Evolutionary conservation across 2,329 filamentous ascomycete genomes (phyloP), one percentile per base, ranked within the genome.

Genomic region (Gnomoniopsis sp.): DNA sequence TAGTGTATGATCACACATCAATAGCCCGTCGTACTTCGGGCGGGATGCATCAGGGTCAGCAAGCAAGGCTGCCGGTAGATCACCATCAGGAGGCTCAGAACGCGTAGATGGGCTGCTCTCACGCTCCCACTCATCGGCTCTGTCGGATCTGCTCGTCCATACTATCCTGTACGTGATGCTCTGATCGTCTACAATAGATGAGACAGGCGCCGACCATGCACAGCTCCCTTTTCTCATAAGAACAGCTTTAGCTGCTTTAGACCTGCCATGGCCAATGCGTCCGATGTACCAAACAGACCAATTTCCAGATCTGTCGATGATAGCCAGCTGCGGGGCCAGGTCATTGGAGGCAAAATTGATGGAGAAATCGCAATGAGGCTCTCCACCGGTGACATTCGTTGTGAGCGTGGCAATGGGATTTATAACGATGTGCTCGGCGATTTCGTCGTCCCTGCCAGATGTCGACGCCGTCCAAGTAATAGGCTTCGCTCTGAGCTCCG

Each of bases 221-320:
- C 36, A 61, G 3, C 12, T 17, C 26, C 59, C 59, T 36, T 34
- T 59, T 22, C 14, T 53, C 34, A 44, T 55, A 36, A 74, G 66
- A 8, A 68, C 69, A 19, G 72, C 67, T 12, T 65, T 73, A 34
- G 73, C 64, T 10, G 66, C 70, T 33, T 68, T 73, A 21, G 72
- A 70, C 22, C 70, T 67, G 12, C 70, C 67, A 19, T 71, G 69
- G 67, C 62, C 67, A 34, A 58, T 75, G 55, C 73, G 75, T 14
- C 65, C 64, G 23, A 88, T 73, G 61, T 88, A 79, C 85, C 87
- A 91, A 3, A 91, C 70, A 47, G 77, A 85, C 89, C 89, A 93
- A 58, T 75, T 77, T 1, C 88, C 88, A 36, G 74, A 74, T 53
- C 84, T 77, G 65, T 92, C 87, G 19, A 92, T 76, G 26, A 91